Percentiles rank a stretch among this genome's conserved stretches.
Conservation (phyloP, 192 early-diverging fungal species). For the Spinellus fusiger region DNA sequence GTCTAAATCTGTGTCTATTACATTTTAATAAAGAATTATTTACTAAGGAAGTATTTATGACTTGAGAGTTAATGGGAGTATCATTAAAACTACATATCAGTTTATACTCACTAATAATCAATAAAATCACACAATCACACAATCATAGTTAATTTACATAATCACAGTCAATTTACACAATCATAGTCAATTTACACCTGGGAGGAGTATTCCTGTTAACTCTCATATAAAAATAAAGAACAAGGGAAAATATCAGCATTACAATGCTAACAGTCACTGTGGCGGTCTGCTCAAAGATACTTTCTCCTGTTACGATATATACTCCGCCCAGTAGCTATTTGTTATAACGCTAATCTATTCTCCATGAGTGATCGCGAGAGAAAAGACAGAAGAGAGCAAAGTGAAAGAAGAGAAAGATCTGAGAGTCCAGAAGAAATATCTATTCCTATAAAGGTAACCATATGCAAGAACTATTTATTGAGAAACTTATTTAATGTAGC, state of each 20-base stretch:
- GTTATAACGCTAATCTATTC: not conserved
- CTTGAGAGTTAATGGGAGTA: too few species aligned
- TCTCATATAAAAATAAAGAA: not conserved
- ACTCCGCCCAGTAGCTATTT: not conserved
- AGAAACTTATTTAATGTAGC: constrained; percentile 23
- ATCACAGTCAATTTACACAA: too few species aligned
- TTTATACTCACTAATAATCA: too few species aligned
- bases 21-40: too few species aligned
- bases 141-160: too few species aligned
- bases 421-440: constrained; percentile 9
- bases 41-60: too few species aligned
- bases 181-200: too few species aligned
- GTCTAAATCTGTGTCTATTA: too few species aligned
- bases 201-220: not conserved
- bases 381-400: constrained; percentile 7
- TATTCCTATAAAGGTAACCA: constrained; percentile 8
- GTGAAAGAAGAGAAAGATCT: constrained; percentile 6
- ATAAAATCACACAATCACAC: too few species aligned
- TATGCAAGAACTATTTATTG: not conserved
- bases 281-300: not conserved
- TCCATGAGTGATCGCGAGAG: not conserved
- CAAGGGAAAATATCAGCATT: not conserved
- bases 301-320: not conserved
- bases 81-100: too few species aligned
- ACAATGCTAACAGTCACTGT: not conserved